These are phyloP conservation scores for Rhizopus sp. DNA, from an alignment of 371 early-diverging fungal genomes.

Conservation along the genomic window DNA sequence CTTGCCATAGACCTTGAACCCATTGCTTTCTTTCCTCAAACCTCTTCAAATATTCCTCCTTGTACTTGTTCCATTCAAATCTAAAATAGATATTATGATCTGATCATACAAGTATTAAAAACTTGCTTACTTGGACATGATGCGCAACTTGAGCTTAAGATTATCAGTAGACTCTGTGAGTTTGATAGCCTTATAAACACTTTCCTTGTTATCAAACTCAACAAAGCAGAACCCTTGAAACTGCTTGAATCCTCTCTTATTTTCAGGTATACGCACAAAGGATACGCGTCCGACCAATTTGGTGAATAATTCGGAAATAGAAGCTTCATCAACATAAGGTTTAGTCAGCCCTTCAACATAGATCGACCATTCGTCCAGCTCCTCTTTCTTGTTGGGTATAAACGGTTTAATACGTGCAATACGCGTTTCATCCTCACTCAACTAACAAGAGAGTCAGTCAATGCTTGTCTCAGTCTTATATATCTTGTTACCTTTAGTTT, in stretches of 20 bases:
- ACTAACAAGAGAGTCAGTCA: neutral
- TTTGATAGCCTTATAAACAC: conserved; percentile 33
- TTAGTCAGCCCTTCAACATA: conserved; percentile 40
- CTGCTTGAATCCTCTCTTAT: conserved; percentile 1
- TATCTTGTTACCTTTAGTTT: conserved; percentile 22
- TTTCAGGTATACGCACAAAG: conserved; percentile 36
- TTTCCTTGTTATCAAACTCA: conserved; percentile 35
- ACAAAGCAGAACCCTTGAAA: conserved; percentile 48
- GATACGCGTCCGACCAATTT: conserved; percentile 35
- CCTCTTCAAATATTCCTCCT: conserved; percentile 33
- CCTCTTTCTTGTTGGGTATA: conserved; percentile 28
- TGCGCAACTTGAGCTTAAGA: conserved; percentile 23
- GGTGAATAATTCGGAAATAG: conserved; percentile 29
- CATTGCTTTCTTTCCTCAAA: conserved; percentile 10
- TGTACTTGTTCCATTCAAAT: conserved; percentile 24
- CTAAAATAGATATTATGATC: conserved; percentile 8
- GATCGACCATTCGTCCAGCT: conserved; percentile 43
- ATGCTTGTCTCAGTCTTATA: neutral
- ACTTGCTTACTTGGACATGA: conserved; percentile 44
- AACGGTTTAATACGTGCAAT: conserved; percentile 42
- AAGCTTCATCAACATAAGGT: conserved; percentile 25
- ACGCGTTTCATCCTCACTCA: conserved; percentile 9
- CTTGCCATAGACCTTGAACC: conserved; percentile 18
- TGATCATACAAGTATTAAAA: too few species aligned
- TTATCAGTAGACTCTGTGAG: conserved; percentile 1